Base-by-base conservation (phyloP, 2,329 filamentous ascomycete species). In the Fusarium chaquense region DNA sequence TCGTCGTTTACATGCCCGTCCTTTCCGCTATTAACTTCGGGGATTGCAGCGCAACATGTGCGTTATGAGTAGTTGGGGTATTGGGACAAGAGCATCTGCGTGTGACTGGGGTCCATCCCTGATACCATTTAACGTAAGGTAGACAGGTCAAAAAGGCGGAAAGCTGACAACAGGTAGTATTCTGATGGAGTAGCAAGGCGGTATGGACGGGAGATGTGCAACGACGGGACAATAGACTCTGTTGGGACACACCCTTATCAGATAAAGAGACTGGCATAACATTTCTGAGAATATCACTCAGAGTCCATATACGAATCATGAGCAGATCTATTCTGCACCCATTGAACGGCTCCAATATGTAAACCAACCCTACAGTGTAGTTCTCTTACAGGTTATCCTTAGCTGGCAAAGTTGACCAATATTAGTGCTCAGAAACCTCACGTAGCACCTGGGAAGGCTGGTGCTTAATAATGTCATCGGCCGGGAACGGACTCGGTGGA, bases 1-100 rank as follows among this genome's bases (percentile, higher is more conserved):
- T 73, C 54, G 72, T 72, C 70, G 67, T 75, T 68, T 62, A 58
- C 70, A 22, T 71, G 66, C 65, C 70, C 41, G 62, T 56, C 30
- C 67, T 51, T 26, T 45, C 66, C 62, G 54, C 60, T 43, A 40
- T 60, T 67, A 64, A 55, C 51, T 70, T 49, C 28, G 51, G 62
- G 41, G 44, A 44, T 54, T 51, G 46, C 44, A 51, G 32, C 50
- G 40, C 51, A 49, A 47, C 28, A 69, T 56, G 46, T 46, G 18
- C 35, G 10, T 36, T 36, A 46, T 30, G 28, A 30, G 28, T 30
- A 30, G 10, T 30, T 30, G 28, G 28, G 46, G 9, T 38, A 9
- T 20, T 22, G 28, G 45, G 38, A 51, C 59, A 50, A 65, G 40
- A 60, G 50, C 43, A 44, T 43, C 54, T 64, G 53, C 36, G 41